Conservation (phyloP, 352 stramenopile species). For the Globisporangium irregulare region DNA sequence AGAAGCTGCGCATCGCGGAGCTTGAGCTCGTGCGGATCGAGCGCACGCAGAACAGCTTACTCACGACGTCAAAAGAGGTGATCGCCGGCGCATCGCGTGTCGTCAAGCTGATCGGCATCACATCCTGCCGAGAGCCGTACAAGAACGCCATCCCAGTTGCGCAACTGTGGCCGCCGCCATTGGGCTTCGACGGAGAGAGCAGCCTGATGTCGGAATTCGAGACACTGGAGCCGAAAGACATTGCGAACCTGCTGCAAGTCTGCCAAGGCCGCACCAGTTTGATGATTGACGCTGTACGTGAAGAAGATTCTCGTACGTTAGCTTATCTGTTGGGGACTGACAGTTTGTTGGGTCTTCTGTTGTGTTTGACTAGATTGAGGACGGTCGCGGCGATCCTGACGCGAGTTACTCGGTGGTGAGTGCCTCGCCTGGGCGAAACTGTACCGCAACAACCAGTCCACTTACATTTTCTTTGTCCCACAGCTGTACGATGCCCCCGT, state of each 20-base stretch:
- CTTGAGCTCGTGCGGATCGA: constrained; percentile 64
- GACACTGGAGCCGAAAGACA: constrained; percentile 55
- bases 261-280: constrained; percentile 64
- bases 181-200: constrained; percentile 45
- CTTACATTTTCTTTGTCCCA: background rate
- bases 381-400: constrained; percentile 60
- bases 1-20: constrained; percentile 67
- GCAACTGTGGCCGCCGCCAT: constrained; percentile 57
- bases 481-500: background rate
- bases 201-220: constrained; percentile 67
- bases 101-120: constrained; percentile 75
- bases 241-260: constrained; percentile 61
- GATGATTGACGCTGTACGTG: constrained; percentile 75
- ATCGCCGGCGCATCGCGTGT: constrained; percentile 61
- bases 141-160: constrained; percentile 57
- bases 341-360: background rate
- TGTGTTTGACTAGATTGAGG: constrained; percentile 49
- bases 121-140: constrained; percentile 54
- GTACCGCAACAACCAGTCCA: background rate
- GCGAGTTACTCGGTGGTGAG: constrained; percentile 58
- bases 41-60: constrained; percentile 56
- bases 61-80: constrained; percentile 78
- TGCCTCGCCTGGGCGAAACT: background rate
- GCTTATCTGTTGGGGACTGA: background rate
- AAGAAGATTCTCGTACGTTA: background rate